Conservation (phyloP, 2,329 filamentous ascomycete species). For the Curvularia hawaiiensis region DNA sequence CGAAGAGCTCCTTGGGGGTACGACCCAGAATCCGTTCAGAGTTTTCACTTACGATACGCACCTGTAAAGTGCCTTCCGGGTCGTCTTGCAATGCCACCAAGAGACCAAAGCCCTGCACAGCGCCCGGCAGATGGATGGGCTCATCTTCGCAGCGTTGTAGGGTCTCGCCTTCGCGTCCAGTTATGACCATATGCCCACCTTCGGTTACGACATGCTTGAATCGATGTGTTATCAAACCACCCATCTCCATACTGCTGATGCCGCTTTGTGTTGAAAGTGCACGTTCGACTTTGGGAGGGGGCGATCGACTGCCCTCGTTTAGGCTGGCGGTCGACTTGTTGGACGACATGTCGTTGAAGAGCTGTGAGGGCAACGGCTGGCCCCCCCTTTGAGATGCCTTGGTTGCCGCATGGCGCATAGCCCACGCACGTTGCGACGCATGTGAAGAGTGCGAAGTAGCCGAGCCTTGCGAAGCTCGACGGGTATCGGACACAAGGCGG, state of each 20-base stretch:
- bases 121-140: slow-evolving; percentile 85
- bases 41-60: slow-evolving; percentile 82
- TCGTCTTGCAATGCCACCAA: slow-evolving; percentile 77
- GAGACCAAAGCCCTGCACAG: slow-evolving; percentile 79
- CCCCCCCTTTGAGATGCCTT: slow-evolving; percentile 13
- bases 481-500: slow-evolving; percentile 26
- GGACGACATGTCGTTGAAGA: slow-evolving; percentile 46
- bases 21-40: slow-evolving; percentile 76
- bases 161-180: slow-evolving; percentile 72
- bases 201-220: slow-evolving; percentile 80
- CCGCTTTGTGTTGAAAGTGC: slow-evolving; percentile 42
- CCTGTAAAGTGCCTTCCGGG: slow-evolving; percentile 65
- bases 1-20: slow-evolving; percentile 76
- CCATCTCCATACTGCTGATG: slow-evolving; percentile 48
- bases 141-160: slow-evolving; percentile 88
- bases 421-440: slow-evolving; percentile 24
- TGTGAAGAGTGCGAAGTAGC: slow-evolving; percentile 38
- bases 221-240: slow-evolving; percentile 68
- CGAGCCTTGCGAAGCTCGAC: slow-evolving; percentile 37
- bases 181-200: slow-evolving; percentile 81
- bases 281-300: slow-evolving; percentile 29
- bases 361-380: slow-evolving; percentile 32
- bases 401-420: slow-evolving; percentile 8
- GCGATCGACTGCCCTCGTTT: slow-evolving; percentile 26
- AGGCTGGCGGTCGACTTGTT: slow-evolving; percentile 33